These are phyloP conservation scores for Macrotyloma uniflorum DNA, from an alignment of 306 rosid species.

Conservation along the genomic window DNA sequence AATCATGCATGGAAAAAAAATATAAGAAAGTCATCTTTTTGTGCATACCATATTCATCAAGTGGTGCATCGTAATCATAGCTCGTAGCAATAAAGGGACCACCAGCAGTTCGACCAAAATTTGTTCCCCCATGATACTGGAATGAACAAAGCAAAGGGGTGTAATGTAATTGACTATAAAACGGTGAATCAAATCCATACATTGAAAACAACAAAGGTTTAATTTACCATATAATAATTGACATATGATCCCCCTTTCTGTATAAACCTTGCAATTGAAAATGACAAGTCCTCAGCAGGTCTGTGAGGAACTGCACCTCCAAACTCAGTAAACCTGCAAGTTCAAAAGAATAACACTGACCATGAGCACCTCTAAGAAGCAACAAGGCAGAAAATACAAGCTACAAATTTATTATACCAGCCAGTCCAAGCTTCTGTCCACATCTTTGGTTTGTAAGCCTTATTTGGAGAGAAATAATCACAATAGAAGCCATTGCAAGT, in stretches of 20 bases:
- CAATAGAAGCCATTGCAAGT: constrained; percentile 98
- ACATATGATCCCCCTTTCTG: constrained; percentile 94
- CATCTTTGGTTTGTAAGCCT: constrained; percentile 96
- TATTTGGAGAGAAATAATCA: constrained; percentile 92
- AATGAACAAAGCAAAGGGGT: constrained; percentile 35
- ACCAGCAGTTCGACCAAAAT: constrained; percentile 98
- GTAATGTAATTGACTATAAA: constrained; percentile 36
- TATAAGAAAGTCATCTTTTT: no score
- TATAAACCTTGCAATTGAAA: constrained; percentile 91
- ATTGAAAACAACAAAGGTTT: constrained; percentile 26
- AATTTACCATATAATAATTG: constrained; percentile 90
- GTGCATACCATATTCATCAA: constrained; percentile 89
- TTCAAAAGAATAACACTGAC: constrained; percentile 17
- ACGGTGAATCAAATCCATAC: neutral
- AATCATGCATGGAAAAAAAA: constrained; percentile 9
- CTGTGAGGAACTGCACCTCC: constrained; percentile 94
- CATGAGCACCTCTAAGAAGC: constrained; percentile 1
- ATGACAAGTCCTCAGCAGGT: constrained; percentile 94
- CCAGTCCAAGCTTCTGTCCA: constrained; percentile 99
- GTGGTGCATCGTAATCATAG: constrained; percentile 97
- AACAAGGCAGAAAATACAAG: constrained; percentile 31
- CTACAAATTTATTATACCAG: constrained; percentile 57
- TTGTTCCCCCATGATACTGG: constrained; percentile 98
- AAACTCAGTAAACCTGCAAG: constrained; percentile 84
- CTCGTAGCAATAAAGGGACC: constrained; percentile 97